Evolutionary conservation across 1,139 yeast species (phyloP), one percentile per base, ranked within the genome.

Genomic region (Eremothecium gossypii): DNA sequence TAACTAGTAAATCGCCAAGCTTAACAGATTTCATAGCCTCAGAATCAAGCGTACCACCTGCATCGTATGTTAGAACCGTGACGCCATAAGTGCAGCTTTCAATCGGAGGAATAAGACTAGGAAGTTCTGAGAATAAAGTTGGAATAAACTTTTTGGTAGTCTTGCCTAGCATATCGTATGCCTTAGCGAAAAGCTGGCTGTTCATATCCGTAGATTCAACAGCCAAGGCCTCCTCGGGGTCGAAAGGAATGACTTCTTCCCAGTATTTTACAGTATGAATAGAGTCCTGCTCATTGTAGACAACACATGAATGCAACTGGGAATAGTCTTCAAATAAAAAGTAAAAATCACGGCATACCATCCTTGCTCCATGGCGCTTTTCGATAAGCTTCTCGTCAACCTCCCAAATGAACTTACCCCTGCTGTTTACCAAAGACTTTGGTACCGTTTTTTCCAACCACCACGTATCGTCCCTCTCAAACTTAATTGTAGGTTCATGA

Each of bases 1-100:
- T 74, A 47, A 86, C 82, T 38, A 86, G 65, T 12, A 91, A 70
- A 59, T 91, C 97, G 45, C 98, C 98, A 0, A 93, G 79, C 40
- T 74, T 72, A 44, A 86, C 74, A 8, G 40, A 31, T 27, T 48
- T 41, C 28, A 55, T 41, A 12, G 45, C 46, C 6, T 40, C 42
- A 37, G 78, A 84, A 43, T 79, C 91, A 28, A 67, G 53, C 50
- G 74, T 76, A 14, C 72, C 68, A 10, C 78, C 74, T 33, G 78
- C 78, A 39, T 74, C 69, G 52, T 76, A 77, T 54, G 74, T 77
- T 46, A 74, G 62, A 38, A 89, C 69, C 2, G 79, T 69, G 0
- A 77, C 82, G 33, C 97, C 97, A 61, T 66, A 84, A 0, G 86
- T 73, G 51, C 81, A 76, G 38, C 66, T 63, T 0, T 85, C 94